These are phyloP conservation scores for Sistotremastrum suecicum DNA, from an alignment of 768 basidiomycete genomes.

Conservation along the genomic window DNA sequence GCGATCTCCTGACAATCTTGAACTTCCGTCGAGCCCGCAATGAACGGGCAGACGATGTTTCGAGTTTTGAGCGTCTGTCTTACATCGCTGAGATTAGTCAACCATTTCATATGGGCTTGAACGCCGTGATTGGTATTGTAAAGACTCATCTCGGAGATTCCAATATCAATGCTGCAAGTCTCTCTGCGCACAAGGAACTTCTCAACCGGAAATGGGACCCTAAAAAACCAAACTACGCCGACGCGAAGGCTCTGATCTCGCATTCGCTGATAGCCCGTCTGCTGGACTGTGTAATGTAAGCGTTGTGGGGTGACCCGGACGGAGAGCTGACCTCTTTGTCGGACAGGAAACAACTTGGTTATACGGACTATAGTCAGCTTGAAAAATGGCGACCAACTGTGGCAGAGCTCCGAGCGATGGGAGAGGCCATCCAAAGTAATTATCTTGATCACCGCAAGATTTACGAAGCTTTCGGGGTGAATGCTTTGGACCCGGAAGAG, in stretches of 20 bases:
- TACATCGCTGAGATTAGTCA: conserved; percentile 13
- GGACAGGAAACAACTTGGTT: conserved; percentile 7
- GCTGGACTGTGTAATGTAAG: conserved; percentile 14
- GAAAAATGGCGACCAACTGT: conserved; percentile 5
- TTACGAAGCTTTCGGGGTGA: no score
- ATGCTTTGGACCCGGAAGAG: no score
- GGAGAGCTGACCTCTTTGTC: neutral
- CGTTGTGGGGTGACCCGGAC: no score
- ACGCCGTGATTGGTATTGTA: conserved; percentile 13
- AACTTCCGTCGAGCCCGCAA: conserved; percentile 13
- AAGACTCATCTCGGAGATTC: conserved; percentile 13
- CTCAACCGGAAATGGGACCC: conserved; percentile 15
- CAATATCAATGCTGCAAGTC: conserved; percentile 13
- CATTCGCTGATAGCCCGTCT: conserved; percentile 17
- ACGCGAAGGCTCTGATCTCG: conserved; percentile 14
- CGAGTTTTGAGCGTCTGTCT: conserved; percentile 11
- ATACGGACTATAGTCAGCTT: conserved; percentile 7
- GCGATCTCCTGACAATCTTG: conserved; percentile 18
- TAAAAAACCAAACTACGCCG: conserved; percentile 17
- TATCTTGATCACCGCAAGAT: no score
- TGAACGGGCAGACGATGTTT: conserved; percentile 13
- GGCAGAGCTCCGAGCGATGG: conserved; percentile 2
- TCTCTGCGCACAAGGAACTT: conserved; percentile 14
- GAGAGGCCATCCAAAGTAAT: no score
- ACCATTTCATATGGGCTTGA: conserved; percentile 15